Conservation (phyloP, 495 filamentous ascomycete genomes). For the Oidiodendron maius region DNA sequence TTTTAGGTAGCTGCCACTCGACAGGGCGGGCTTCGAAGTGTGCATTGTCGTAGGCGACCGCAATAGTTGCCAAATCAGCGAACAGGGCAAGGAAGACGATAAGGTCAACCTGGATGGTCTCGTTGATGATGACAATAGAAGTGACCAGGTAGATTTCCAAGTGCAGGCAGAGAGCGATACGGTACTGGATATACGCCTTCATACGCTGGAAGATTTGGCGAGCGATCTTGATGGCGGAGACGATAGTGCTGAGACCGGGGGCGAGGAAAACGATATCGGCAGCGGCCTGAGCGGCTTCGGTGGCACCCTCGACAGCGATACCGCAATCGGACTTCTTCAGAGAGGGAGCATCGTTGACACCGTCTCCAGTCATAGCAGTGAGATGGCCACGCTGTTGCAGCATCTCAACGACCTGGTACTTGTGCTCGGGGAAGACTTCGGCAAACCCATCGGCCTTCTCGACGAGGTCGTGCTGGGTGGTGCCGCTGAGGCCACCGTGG, state of each 20-base stretch:
- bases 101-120: conserved; percentile 59
- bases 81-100: conserved; percentile 75
- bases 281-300: conserved; percentile 70
- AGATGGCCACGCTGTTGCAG: conserved; percentile 68
- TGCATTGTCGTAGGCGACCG: conserved; percentile 72
- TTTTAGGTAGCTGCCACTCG: conserved; percentile 74
- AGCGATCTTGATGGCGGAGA: conserved; percentile 72
- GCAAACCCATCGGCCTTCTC: conserved; percentile 74
- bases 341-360: conserved; percentile 69
- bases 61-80: conserved; percentile 72
- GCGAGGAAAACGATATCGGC: conserved; percentile 78
- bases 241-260: conserved; percentile 69
- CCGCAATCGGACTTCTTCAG: conserved; percentile 71
- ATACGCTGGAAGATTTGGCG: conserved; percentile 79
- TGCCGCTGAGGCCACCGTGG: conserved; percentile 66
- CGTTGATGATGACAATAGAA: conserved; percentile 71
- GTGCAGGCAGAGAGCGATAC: conserved; percentile 72
- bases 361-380: conserved; percentile 72
- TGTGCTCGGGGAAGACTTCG: conserved; percentile 73
- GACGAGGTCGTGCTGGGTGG: conserved; percentile 68
- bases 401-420: conserved; percentile 75
- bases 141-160: conserved; percentile 74
- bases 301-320: conserved; percentile 75
- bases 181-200: conserved; percentile 78
- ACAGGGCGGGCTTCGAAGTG: conserved; percentile 66